Evolutionary conservation across 495 filamentous ascomycete species (phyloP).

Genomic region (Trichocladium antarcticum): DNA sequence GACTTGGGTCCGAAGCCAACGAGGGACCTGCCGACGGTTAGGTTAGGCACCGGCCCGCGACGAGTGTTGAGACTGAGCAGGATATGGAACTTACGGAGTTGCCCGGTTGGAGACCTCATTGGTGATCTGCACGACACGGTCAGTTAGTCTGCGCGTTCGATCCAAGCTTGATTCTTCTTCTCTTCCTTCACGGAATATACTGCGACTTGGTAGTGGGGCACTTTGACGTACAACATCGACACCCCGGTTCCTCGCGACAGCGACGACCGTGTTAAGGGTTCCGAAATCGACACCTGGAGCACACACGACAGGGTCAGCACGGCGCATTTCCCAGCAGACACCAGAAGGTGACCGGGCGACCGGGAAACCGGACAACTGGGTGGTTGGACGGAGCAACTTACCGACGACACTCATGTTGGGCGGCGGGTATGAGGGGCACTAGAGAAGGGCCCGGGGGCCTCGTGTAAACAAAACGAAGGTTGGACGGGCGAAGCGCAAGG

Average conservation of each 20-base stretch:
- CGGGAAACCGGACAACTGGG: too few relatives aligned
- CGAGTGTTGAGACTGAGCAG: conserved; percentile 5
- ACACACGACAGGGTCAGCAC: conserved; percentile 8
- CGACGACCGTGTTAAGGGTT: conserved; percentile 92
- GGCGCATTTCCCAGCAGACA: too few relatives aligned
- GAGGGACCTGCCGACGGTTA: conserved; percentile 52
- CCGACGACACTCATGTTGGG: conserved; percentile 43
- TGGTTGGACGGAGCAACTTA: conserved; percentile 20
- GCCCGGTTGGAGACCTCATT: conserved; percentile 99
- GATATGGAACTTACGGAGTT: conserved; percentile 66
- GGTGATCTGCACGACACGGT: conserved; percentile 54
- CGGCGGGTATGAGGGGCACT: conserved; percentile 20
- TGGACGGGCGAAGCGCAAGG: not conserved
- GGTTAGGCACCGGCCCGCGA: not conserved
- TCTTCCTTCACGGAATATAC: too few relatives aligned
- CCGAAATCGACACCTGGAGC: conserved; percentile 79
- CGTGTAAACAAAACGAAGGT: conserved; percentile 22
- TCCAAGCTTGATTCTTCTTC: not conserved
- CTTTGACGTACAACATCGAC: conserved; percentile 90
- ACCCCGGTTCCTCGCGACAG: conserved; percentile 93
- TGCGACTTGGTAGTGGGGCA: not conserved
- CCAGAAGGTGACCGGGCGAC: too few relatives aligned
- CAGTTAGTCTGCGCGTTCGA: not conserved
- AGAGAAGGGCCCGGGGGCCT: not conserved
- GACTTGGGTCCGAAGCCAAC: conserved; percentile 91